Evolutionary conservation across 2,329 filamentous ascomycete species (phyloP).

Genomic region (Alternaria sp.): DNA sequence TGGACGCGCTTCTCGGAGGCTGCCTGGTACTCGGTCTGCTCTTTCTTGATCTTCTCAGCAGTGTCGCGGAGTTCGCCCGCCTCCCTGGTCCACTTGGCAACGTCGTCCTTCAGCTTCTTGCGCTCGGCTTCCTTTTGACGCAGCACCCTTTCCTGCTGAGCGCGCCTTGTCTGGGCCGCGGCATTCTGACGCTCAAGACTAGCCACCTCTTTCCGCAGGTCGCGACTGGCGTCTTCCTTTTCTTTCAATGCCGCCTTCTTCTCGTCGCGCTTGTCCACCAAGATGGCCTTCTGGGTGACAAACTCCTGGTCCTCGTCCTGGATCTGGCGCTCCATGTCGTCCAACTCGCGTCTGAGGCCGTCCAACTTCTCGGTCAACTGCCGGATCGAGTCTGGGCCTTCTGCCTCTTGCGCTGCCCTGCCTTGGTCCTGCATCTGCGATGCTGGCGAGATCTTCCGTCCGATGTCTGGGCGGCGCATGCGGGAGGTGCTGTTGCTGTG

Average conservation of each 20-base stretch:
- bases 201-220: conserved; percentile 80
- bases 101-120: conserved; percentile 72
- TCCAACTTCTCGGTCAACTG: conserved; percentile 84
- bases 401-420: conserved; percentile 46
- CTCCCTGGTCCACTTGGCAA: conserved; percentile 71
- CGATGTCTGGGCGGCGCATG: conserved; percentile 71
- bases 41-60: conserved; percentile 56
- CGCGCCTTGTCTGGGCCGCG: conserved; percentile 76
- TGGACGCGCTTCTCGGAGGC: conserved; percentile 51
- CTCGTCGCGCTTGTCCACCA: conserved; percentile 79
- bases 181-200: conserved; percentile 82
- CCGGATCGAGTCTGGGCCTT: conserved; percentile 61
- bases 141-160: conserved; percentile 75
- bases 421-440: conserved; percentile 53
- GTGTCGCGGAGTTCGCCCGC: conserved; percentile 63
- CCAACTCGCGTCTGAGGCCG: conserved; percentile 79
- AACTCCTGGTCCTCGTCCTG: conserved; percentile 65
- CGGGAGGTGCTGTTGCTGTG: conserved; percentile 62
- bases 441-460: conserved; percentile 77
- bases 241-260: conserved; percentile 81
- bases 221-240: conserved; percentile 88
- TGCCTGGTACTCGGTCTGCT: conserved; percentile 46
- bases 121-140: conserved; percentile 73
- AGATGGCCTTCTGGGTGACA: conserved; percentile 50
- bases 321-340: conserved; percentile 75